Evolutionary conservation across 768 basidiomycete species (phyloP).

Genomic region (Lactarius quietus): DNA sequence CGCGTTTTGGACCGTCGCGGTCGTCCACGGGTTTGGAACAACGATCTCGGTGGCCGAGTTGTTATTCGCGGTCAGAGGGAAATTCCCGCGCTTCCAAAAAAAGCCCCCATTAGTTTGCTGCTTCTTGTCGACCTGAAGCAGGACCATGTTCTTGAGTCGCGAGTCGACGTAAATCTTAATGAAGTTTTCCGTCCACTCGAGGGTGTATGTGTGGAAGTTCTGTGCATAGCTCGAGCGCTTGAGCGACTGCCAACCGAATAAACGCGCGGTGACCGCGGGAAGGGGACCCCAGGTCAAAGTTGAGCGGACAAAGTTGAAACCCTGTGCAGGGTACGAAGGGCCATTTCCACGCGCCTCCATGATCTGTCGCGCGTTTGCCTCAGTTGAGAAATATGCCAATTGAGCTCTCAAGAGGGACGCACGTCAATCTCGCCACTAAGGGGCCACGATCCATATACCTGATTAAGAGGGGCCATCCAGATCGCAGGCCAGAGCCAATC

Average conservation of each 20-base stretch:
- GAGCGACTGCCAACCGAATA: slow-evolving; percentile 43
- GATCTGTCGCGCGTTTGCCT: slow-evolving; percentile 36
- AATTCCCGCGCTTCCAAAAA: slow-evolving; percentile 51
- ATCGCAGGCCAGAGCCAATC: slow-evolving; percentile 45
- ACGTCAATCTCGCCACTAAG: slow-evolving; percentile 57
- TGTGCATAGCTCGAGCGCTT: slow-evolving; percentile 46
- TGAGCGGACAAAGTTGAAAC: slow-evolving; percentile 48
- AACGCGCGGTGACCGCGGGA: slow-evolving; percentile 37
- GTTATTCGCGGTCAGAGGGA: slow-evolving; percentile 49
- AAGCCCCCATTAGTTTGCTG: slow-evolving; percentile 37
- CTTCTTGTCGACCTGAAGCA: slow-evolving; percentile 41
- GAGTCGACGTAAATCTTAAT: slow-evolving; percentile 54
- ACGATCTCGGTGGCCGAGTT: slow-evolving; percentile 38
- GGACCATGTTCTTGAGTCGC: slow-evolving; percentile 49
- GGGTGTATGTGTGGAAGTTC: slow-evolving; percentile 50
- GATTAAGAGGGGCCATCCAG: slow-evolving; percentile 46
- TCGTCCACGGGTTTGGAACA: slow-evolving; percentile 49
- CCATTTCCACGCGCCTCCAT: slow-evolving; percentile 52
- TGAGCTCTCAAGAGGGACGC: slow-evolving; percentile 27
- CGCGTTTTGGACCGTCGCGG: slow-evolving; percentile 33
- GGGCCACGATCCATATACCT: slow-evolving; percentile 51
- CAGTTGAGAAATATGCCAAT: background rate
- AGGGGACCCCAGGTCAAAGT: slow-evolving; percentile 68
- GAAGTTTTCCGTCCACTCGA: slow-evolving; percentile 59
- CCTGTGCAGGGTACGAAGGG: slow-evolving; percentile 41